Base-by-base conservation (phyloP, 78 protist genomes). In the Capsaspora owczarzaki region DNA sequence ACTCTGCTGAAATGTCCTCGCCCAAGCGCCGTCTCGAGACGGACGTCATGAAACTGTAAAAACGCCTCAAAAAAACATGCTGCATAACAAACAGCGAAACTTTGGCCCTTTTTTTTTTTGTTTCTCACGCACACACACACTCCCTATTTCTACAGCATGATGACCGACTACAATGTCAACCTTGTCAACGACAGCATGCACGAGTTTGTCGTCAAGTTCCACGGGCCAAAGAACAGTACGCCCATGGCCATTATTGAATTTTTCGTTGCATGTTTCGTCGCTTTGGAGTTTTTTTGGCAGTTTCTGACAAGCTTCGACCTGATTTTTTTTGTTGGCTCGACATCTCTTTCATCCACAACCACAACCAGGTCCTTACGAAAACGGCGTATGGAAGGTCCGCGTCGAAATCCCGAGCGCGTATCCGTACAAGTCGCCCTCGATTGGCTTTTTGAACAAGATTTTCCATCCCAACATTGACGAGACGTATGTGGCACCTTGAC, bases 401-500 rank as follows among this genome's bases (percentile, higher is more conserved):
- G 94, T 93, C n/a, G 92, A 90, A 61, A 75, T 96, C 40, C 98
- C 99, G 10, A 87, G 86, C 0, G 88, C 51, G n/a, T 96, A 96
- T 72, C 98, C 99, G 19, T 95, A 93, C 87, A 93, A 94, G 85
- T 93, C 97, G 4, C 99, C 99, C 27, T 94, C 97, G 4, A 91
- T 95, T 37, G 94, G 98, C 40, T 94, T 94, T 37, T 20, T 66
- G 25, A 96, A 95, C 85, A 79, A 79, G 41, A 93, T 96, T 33
- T 96, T 87, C 87, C 99, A 96, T n/a, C 97, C 98, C 16, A 96
- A 96, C 85, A 93, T 96, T 2, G 99, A 96, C 82, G 93, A 90
- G 61, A 51, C 81, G 94, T 94, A 66, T 0, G 91, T 53, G 42
- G 6, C 19, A 4, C 71, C 19, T 16, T 49, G n/a, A 49, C n/a